Evolutionary conservation across 2,329 filamentous ascomycete genomes (phyloP), one percentile per base, ranked within the genome.

Genomic region (Aspergillus ibericus): DNA sequence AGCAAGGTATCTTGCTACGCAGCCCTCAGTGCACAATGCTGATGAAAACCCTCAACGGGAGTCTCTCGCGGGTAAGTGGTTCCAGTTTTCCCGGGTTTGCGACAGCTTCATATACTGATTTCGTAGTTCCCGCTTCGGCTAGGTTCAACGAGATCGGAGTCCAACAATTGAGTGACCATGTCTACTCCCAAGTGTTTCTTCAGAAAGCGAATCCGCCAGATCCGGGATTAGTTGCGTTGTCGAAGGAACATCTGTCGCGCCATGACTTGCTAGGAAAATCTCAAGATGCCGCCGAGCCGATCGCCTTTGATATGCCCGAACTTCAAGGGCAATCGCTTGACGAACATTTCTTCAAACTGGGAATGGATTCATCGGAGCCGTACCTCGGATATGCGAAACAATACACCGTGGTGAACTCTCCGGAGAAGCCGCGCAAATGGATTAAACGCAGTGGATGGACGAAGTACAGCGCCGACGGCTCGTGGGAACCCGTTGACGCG

Each of bases 111-210:
- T 35, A 44, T 61, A 38, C 62, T 68, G 40, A 70, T 61, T 47
- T 40, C 46, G 15, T 59, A 77, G 76, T 78, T 20, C 71, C 73
- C 16, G 72, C 77, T 4, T 77, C 83, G 57, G 81, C 91, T 50
- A 87, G 95, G 65, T 91, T 89, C 80, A 99, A 96, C 77, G 90
- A 96, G 66, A 93, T 99, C 68, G 92, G 91, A 54, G 91, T 99
- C 38, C 95, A 99, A 77, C 93, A 98, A 70, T 81, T 99, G 66
- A 97, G 92, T 80, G 82, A 83, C 59, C 84, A 93, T 79, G 83
- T 99, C 46, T 91, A 93, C 74, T 72, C 84, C 1, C 95, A 98
- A 75, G 79, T 99, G 42, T 99, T 99, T 70, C 85, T 85, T 4
- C 76, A 81, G 10, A 70, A 74, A 22, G 61, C 72, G 13, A 75